Evolutionary conservation across 805 yeast genomes (phyloP).

Genomic region (Wickerhamiella hasegawae): DNA sequence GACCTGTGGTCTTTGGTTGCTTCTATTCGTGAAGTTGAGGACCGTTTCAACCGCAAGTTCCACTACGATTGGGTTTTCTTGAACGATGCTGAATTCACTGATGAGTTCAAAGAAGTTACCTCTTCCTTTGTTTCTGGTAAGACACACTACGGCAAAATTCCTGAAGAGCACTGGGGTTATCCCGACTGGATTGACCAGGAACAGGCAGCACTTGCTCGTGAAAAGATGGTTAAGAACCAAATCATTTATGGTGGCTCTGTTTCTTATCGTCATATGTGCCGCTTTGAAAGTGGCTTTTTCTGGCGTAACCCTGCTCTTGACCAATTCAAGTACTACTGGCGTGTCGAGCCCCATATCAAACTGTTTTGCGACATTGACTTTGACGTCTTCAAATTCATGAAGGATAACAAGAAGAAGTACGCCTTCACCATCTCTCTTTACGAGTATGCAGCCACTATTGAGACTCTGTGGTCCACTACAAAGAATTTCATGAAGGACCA

Average conservation of each 20-base stretch:
- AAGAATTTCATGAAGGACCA: conserved; percentile 42
- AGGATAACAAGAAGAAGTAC: conserved; percentile 52
- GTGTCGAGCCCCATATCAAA: conserved; percentile 73
- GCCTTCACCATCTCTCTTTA: conserved; percentile 64
- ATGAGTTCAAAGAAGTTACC: conserved; percentile 47
- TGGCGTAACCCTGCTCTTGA: conserved; percentile 52
- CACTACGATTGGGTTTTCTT: conserved; percentile 88
- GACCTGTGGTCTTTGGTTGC: conserved; percentile 43
- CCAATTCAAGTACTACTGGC: conserved; percentile 79
- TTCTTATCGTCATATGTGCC: conserved; percentile 79
- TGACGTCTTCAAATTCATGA: conserved; percentile 71
- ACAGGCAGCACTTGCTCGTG: conserved; percentile 48
- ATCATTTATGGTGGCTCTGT: conserved; percentile 63
- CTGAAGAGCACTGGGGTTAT: conserved; percentile 70
- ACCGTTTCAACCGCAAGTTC: conserved; percentile 57
- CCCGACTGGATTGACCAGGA: conserved; percentile 68
- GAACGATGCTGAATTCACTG: conserved; percentile 61
- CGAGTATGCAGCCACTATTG: conserved; percentile 55
- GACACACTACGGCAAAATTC: conserved; percentile 56
- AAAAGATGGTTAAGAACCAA: conserved; percentile 33
- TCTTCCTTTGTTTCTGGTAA: conserved; percentile 43
- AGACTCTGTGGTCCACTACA: conserved; percentile 62
- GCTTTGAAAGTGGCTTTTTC: conserved; percentile 75
- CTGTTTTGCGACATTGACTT: conserved; percentile 63
- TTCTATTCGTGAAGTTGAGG: conserved; percentile 58